Base-by-base conservation (phyloP, 441 rosid genomes). In the Lepidium campestre region DNA sequence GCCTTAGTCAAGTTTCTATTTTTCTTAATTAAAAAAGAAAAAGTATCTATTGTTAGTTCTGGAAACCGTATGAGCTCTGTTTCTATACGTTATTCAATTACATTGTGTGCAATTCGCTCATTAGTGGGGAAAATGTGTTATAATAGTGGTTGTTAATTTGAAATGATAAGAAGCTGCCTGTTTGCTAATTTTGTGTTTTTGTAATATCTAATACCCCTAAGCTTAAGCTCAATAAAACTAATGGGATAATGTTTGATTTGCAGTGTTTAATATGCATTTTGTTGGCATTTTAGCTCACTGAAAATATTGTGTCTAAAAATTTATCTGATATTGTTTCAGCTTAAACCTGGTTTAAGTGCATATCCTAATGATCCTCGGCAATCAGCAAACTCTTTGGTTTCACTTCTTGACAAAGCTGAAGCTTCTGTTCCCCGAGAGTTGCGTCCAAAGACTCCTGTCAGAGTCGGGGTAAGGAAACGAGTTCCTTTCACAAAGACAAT, bases 341-440 rank as follows among this genome's bases (percentile, higher is more conserved):
- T 79, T 58, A 84, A 84, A 57, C 97, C 96, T 2, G 97, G 97
- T 4, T 79, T 94, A 78, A 94, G 97, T 73, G 88, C 79, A 3
- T 83, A 84, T 80, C 90, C 96, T 19, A 85, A 69, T 32, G 84
- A 91, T 60, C 93, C 97, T 6, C 81, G 59, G 46, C 79, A 83
- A 54, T 93, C 93, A 36, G 96, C 97, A 0, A 67, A 79, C 17
- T 91, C 96, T 2, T 80, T 94, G 68, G 65, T 52, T 45, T 10
- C 85, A 7, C 86, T 94, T 76, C 96, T 91, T 55, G 89, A 85
- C 77, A 79, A 80, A 75, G 97, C 97, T 7, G 86, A 87, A 76
- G 67, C 86, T 54, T 91, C 78, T 59, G 99, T 94, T 64, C 97
- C 97, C 18, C 77, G 74, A 61, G 88, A 84, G 46, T 56, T 89